Percentiles rank a stretch among this genome's conserved stretches.
These are phyloP conservation scores for Boletus tomentosulus DNA, from an alignment of 768 basidiomycete species.

Conservation along the genomic window DNA sequence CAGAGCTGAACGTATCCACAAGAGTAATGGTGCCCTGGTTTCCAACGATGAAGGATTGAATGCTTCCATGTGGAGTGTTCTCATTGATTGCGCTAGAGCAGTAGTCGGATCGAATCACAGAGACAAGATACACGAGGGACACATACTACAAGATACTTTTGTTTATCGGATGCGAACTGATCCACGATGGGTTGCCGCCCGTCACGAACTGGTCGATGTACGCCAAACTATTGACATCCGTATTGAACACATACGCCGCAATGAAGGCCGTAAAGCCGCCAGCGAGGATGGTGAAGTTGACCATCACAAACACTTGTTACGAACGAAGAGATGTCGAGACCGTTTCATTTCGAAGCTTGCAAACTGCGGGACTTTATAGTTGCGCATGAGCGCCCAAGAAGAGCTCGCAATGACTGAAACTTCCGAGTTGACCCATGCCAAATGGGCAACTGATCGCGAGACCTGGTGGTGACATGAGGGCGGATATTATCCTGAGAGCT, in stretches of 20 bases:
- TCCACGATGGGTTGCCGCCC: slow-evolving; percentile 56
- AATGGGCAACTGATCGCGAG: no score
- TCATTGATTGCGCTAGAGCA: slow-evolving; percentile 56
- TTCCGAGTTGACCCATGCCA: no score
- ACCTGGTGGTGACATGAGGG: no score
- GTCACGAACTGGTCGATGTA: slow-evolving; percentile 42
- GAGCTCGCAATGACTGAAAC: no score
- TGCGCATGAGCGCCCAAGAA: no score
- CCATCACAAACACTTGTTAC: slow-evolving; percentile 39
- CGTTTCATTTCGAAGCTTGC: neutral
- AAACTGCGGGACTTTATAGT: neutral
- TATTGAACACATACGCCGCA: slow-evolving; percentile 59
- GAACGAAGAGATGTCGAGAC: neutral
- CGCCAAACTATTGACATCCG: slow-evolving; percentile 43
- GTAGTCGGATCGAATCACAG: neutral
- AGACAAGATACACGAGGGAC: neutral
- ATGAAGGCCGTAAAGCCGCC: slow-evolving; percentile 61
- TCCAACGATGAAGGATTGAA: slow-evolving; percentile 57
- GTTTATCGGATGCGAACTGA: slow-evolving; percentile 52
- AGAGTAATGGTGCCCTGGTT: slow-evolving; percentile 41
- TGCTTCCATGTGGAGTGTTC: slow-evolving; percentile 31
- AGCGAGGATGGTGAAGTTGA: slow-evolving; percentile 63
- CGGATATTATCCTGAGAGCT: neutral
- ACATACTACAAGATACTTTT: slow-evolving; percentile 59
- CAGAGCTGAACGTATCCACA: slow-evolving; percentile 45